A percentile compares a stretch with the other conserved stretches of the same genome.
phyloP scores from a whole-genome alignment of 345 rosid species.

The Lenwebbia sp. region DNA sequence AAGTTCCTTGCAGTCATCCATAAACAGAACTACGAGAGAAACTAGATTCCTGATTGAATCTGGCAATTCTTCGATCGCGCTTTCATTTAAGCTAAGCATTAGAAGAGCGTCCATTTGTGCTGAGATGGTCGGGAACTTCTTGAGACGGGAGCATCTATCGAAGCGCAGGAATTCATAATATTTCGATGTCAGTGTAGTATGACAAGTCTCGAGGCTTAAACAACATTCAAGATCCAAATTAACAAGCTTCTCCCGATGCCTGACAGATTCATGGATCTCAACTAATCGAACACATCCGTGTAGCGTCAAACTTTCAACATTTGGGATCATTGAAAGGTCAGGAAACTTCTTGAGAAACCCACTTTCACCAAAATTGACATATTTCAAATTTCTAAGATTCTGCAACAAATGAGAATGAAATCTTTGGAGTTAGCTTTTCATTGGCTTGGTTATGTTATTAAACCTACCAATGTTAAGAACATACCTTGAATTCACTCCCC shows the following conservation, averaged over 20 bases:
- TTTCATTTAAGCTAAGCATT: background rate
- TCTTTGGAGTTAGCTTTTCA: background rate
- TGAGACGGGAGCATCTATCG: conserved; percentile 9
- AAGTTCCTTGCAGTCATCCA: conserved; percentile 9
- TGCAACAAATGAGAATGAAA: too few species aligned
- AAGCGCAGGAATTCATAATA: conserved; percentile 4
- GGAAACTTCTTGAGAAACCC: background rate
- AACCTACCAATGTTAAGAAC: background rate
- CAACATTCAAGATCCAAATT: conserved; percentile 12
- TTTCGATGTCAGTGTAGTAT: background rate
- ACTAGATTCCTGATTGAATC: conserved; percentile 6
- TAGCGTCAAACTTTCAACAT: conserved; percentile 3
- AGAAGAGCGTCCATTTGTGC: background rate
- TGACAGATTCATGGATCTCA: conserved; percentile 7
- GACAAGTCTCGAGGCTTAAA: conserved; percentile 8
- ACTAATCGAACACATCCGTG: conserved; percentile 1
- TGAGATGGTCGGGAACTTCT: conserved; percentile 9
- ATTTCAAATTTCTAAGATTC: background rate
- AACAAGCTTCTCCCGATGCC: background rate
- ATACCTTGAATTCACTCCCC: background rate
- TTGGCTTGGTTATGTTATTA: background rate
- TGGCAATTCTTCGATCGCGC: conserved; percentile 9
- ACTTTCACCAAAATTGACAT: background rate
- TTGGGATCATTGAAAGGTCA: background rate
- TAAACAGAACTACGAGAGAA: background rate